Conservation (phyloP, 306 rosid genomes). For the Cercis canadensis region DNA sequence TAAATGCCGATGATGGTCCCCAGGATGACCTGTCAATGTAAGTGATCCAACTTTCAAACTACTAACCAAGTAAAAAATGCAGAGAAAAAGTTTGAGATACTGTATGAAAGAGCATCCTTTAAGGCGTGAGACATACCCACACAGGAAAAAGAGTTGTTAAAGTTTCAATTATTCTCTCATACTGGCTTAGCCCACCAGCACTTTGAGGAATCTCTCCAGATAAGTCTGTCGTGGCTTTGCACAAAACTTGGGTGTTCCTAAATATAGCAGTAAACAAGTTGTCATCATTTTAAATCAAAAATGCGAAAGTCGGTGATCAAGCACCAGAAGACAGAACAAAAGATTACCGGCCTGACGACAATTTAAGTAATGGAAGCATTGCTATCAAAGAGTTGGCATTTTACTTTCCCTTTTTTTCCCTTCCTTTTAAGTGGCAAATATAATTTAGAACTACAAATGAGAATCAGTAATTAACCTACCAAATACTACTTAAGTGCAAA, state of each 20-base stretch:
- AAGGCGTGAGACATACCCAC: conserved; percentile 66
- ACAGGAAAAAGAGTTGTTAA: conserved; percentile 90
- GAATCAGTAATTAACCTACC: too few relatives aligned
- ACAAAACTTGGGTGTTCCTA: conserved; percentile 61
- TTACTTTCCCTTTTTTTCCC: background rate
- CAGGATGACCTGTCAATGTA: conserved; percentile 69
- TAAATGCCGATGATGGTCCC: conserved; percentile 82
- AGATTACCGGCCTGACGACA: conserved; percentile 7
- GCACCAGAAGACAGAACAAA: conserved; percentile 16
- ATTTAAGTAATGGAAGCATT: conserved; percentile 10
- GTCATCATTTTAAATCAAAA: conserved; percentile 17
- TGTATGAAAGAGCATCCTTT: conserved; percentile 1
- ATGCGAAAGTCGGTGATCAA: conserved; percentile 15
- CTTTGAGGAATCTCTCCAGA: conserved; percentile 70
- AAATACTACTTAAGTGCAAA: too few relatives aligned
- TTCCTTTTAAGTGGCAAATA: background rate
- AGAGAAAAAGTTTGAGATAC: conserved; percentile 21
- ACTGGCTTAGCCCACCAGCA: conserved; percentile 55
- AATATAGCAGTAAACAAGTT: conserved; percentile 32
- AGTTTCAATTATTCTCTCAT: conserved; percentile 76
- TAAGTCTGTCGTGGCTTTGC: conserved; percentile 61
- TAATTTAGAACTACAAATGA: too few relatives aligned
- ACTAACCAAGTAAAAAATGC: conserved; percentile 31
- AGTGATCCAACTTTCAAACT: conserved; percentile 36
- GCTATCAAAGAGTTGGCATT: conserved; percentile 6